Percentiles rank a stretch among this genome's conserved stretches.
These are phyloP conservation scores for Hyaloscypha bicolor DNA, from an alignment of 495 filamentous ascomycete species.

Conservation along the genomic window DNA sequence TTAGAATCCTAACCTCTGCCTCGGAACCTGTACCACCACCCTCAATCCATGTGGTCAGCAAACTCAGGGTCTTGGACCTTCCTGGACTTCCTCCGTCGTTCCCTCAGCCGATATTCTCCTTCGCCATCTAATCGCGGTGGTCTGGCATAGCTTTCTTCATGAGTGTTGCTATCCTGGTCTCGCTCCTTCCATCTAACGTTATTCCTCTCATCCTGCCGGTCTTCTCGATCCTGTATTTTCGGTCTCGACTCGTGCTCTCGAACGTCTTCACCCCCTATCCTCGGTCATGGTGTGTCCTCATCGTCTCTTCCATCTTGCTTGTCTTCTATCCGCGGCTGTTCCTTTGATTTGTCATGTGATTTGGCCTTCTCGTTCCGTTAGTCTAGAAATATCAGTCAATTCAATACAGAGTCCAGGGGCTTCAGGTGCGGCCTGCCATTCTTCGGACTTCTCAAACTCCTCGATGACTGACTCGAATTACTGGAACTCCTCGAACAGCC, in stretches of 20 bases:
- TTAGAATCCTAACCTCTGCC: too few species aligned
- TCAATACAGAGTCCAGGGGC: too few species aligned
- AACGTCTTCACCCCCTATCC: neutral
- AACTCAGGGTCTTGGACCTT: too few species aligned
- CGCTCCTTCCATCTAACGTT: neutral
- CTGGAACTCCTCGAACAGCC: neutral
- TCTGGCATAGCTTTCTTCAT: neutral
- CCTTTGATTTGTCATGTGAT: neutral
- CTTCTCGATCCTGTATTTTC: neutral
- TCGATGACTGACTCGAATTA: neutral
- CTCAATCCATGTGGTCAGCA: too few species aligned
- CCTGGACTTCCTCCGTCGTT: too few species aligned
- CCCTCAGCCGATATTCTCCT: too few species aligned
- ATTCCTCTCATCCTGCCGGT: neutral
- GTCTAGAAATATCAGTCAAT: neutral
- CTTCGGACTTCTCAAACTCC: neutral
- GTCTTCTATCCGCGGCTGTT: neutral
- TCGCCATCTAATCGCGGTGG: too few species aligned
- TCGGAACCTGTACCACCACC: too few species aligned
- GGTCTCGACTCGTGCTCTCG: neutral
- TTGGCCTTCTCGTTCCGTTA: neutral
- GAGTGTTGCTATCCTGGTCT: neutral
- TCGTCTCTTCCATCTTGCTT: neutral
- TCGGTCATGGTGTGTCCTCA: neutral
- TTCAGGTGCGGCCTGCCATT: too few species aligned